Base-by-base conservation (phyloP, 768 basidiomycete species). In the Chlorophyllum brunneum region DNA sequence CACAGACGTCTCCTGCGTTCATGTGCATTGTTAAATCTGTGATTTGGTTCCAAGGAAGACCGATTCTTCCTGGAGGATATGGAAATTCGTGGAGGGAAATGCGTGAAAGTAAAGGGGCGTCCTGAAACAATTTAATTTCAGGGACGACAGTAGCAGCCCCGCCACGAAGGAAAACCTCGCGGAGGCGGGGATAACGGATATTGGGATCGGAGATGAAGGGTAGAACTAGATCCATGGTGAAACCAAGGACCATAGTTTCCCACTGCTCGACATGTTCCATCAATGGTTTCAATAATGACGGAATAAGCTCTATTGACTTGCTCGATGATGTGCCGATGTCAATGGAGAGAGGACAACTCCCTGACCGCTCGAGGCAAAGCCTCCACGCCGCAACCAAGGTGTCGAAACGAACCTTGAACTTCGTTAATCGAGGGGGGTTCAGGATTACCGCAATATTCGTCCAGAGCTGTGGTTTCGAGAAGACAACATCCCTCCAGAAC, bases 261-360 rank as follows among this genome's bases (percentile, higher is more conserved):
- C 51, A 51, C 16, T n/a, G 51, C 33, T 31, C 22, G 13, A 18
- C 42, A 37, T 51, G 51, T 2, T 34, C 6, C 23, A 51, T 38
- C 33, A 43, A n/a, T n/a, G 31, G 41, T 13, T 24, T 18, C 34
- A 51, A 13, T 2, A 51, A 33, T 15, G 11, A 18, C 18, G 41
- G 41, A 15, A 44, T n/a, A 4, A n/a, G 33, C 43, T 36, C 15
- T 8, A 2, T 8, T 36, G 15, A 2, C 11, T 27, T 33, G 13
- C 22, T 37, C 5, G 16, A 2, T 4, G 15, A 2, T 34, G 41
- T 22, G 7, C 36, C 24, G 2, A 44, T 20, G 5, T 5, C 18
- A 6, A 51, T 2, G 2, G 34, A 36, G 33, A 51, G 42, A 7
- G 51, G 31, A 29, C 30, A 43, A 15, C 24, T 33, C 27, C 42